These are phyloP conservation scores for Biancaea sappan DNA, from an alignment of 306 rosid species.

Conservation along the genomic window DNA sequence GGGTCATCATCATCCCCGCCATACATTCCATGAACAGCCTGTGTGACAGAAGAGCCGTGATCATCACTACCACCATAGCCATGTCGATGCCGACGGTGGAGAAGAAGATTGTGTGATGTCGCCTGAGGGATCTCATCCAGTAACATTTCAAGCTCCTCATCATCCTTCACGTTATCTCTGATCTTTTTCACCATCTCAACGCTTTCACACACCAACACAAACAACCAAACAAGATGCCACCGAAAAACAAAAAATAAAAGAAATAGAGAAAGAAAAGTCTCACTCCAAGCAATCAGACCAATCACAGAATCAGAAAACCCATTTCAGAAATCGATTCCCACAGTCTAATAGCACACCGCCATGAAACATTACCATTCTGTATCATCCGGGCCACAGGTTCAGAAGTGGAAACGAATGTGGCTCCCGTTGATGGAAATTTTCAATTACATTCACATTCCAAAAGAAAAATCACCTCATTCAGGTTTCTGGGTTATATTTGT, in stretches of 20 bases:
- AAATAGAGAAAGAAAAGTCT: neutral
- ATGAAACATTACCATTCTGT: slow-evolving; percentile 8
- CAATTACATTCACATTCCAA: slow-evolving; percentile 3
- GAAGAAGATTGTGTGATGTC: neutral
- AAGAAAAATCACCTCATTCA: slow-evolving; percentile 8
- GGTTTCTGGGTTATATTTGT: slow-evolving; percentile 29
- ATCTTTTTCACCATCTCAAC: slow-evolving; percentile 12
- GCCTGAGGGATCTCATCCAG: slow-evolving; percentile 18
- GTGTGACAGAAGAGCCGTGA: neutral
- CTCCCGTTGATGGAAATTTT: slow-evolving; percentile 4
- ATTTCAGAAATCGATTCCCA: slow-evolving; percentile 21
- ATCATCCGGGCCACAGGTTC: slow-evolving; percentile 24
- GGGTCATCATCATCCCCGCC: neutral
- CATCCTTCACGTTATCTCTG: neutral
- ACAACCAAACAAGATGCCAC: neutral
- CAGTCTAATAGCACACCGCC: neutral
- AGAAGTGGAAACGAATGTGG: slow-evolving; percentile 3
- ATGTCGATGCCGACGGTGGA: neutral
- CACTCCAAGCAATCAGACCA: slow-evolving; percentile 14
- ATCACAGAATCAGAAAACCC: slow-evolving; percentile 15
- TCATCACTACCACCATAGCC: neutral
- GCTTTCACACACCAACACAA: neutral
- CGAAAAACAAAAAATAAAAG: neutral
- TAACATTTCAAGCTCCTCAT: slow-evolving; percentile 4
- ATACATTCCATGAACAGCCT: neutral